phyloP scores from a whole-genome alignment of 1,284 basidiomycete genomes.

The Ceratobasidium theobromae region DNA sequence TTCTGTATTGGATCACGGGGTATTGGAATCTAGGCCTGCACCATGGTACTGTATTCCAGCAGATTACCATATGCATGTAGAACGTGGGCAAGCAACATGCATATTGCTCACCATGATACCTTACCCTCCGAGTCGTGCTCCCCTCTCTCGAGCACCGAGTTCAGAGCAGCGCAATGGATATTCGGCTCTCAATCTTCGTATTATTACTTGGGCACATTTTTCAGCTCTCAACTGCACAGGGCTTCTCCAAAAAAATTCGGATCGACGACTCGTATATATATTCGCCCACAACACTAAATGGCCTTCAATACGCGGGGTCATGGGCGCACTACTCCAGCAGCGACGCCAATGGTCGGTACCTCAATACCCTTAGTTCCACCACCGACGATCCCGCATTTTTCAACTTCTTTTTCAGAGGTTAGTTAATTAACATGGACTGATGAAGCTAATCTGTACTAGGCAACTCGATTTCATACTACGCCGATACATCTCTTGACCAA shows the following conservation, averaged over 20 bases:
- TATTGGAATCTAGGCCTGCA: too few relatives aligned
- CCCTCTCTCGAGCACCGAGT: too few relatives aligned
- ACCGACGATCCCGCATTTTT: background rate
- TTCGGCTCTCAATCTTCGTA: too few relatives aligned
- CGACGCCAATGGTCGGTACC: background rate
- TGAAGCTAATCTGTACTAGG: background rate
- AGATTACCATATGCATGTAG: too few relatives aligned
- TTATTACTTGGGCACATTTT: too few relatives aligned
- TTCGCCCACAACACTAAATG: background rate
- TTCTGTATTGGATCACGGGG: too few relatives aligned
- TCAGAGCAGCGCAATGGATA: too few relatives aligned
- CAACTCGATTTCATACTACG: background rate
- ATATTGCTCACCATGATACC: background rate
- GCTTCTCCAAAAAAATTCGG: background rate
- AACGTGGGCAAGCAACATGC: too few relatives aligned
- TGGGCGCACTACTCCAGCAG: background rate
- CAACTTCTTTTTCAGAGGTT: background rate
- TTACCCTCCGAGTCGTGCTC: background rate
- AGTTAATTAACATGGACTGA: too few relatives aligned
- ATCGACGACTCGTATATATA: background rate
- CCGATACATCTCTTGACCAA: background rate
- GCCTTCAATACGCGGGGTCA: background rate
- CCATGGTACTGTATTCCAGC: too few relatives aligned
- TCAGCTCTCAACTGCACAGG: too few relatives aligned
- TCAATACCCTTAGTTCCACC: background rate